Evolutionary conservation across 2,329 filamentous ascomycete genomes (phyloP), one percentile per base, ranked within the genome.

Genomic region (Diplodia scrobiculata): DNA sequence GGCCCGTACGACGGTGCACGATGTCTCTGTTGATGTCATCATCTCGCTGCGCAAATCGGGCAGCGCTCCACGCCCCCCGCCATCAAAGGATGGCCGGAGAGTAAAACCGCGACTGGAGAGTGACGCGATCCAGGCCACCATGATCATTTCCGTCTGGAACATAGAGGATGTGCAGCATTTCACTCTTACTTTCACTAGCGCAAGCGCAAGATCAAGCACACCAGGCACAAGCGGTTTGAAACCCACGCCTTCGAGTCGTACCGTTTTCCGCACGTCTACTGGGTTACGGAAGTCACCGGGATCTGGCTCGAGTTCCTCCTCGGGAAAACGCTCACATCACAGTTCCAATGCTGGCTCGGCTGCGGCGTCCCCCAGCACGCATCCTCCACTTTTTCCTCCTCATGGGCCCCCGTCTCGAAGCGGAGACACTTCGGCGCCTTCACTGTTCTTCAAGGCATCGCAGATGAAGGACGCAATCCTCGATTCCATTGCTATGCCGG

Each of bases 141-240:
- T 92, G 88, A 91, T 92, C 54, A 86, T 92, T 25, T 90, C 87
- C 0, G 84, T 91, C 6, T 93, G 89, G 88, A 81, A 85, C n/a
- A 85, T 89, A 47, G 86, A 90, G 50, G 82, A 84, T 21, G 84
- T 88, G 70, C 86, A 83, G 10, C 92, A 89, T 75, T 92, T 87
- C 73, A 92, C 89, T 1, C 79, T 92, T 67, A 91, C 89, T 0
- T 92, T 93, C 68, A 92, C 89, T 11, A 87, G 83, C 68, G 83
- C 85, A 17, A 51, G 19, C 25, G 25, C 25, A 25, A 25, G 25
- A 25, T 25, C 25, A 25, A 4, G 3, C 25, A 4, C 25, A 27
- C 19, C 65, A 13, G 9, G 14, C 29, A 13, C 38, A 7, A 41
- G 25, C 32, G 34, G 14, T 6, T 5, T 21, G n/a, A 70, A 70